Conservation (phyloP, 2,329 filamentous ascomycete genomes). For the Escovopsis sp. region DNA sequence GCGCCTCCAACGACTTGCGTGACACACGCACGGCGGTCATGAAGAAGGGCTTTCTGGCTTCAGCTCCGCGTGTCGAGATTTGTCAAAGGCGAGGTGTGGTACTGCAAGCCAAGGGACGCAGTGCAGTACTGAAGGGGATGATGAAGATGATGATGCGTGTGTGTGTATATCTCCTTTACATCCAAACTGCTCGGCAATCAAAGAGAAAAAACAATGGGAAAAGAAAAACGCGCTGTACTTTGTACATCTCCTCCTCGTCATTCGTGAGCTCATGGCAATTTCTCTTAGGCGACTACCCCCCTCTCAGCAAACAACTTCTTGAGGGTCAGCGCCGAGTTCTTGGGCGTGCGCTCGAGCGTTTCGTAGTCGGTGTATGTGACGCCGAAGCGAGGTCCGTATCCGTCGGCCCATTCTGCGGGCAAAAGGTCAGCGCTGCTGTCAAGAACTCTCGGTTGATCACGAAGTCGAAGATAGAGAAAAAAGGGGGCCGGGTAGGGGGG, state of each 20-base stretch:
- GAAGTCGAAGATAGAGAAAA: neutral
- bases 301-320: slow-evolving; percentile 13
- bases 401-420: slow-evolving; percentile 20
- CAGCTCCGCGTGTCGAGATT: too few relatives aligned
- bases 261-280: too few relatives aligned
- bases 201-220: too few relatives aligned
- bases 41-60: too few relatives aligned
- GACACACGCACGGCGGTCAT: too few relatives aligned
- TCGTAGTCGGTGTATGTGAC: slow-evolving; percentile 23
- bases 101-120: too few relatives aligned
- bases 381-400: slow-evolving; percentile 24
- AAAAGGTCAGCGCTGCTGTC: too few relatives aligned
- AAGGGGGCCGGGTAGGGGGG: neutral
- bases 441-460: neutral
- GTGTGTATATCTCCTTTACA: neutral
- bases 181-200: neutral
- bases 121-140: too few relatives aligned
- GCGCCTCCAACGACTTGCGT: too few relatives aligned
- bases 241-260: too few relatives aligned
- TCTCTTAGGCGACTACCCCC: neutral
- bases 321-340: slow-evolving; percentile 19
- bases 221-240: too few relatives aligned
- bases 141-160: neutral
- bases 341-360: slow-evolving; percentile 23
- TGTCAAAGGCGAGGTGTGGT: too few relatives aligned